Evolutionary conservation across 2,329 filamentous ascomycete genomes (phyloP), one percentile per base, ranked within the genome.

Genomic region (Monosporascus sp.): DNA sequence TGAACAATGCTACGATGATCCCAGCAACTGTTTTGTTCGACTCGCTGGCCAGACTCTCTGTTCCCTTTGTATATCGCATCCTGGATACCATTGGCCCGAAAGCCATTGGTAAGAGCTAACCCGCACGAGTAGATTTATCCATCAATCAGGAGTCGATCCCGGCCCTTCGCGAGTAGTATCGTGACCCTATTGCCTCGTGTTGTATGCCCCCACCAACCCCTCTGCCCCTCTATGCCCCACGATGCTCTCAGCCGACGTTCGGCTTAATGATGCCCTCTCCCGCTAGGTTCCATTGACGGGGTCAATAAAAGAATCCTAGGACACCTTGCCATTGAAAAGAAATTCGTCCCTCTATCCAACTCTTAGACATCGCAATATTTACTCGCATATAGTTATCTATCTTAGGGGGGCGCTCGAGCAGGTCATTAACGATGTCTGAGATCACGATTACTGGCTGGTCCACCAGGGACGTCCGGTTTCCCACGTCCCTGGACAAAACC

Each of bases 401-500:
- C 2, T 47, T 22, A 55, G 6, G 14, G 18, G 17, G 5, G 39
- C 17, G 15, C 17, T 18, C 8, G 17, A 47, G 18, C 5, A 50
- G 45, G 31, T 31, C 35, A 38, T 18, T 38, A 18, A 58, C 37
- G 24, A 79, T 79, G 76, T 61, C 72, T 48, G 81, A 85, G 62
- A 77, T 90, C 63, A 89, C 83, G 54, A 89, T 90, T 67, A 90
- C 85, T 51, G 82, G 84, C 58, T 90, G 84, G 77, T 76, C 74
- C 60, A 88, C 85, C 54, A 80, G 85, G 66, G 87, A 90, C 74
- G 85, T 90, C 68, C 83, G 87, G 62, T 90, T 90, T 69, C 87
- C 87, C 70, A 97, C 91, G n/a, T 96, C 91, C 41, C 84, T 97
- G 56, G 90, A 96, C 74, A 94, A 93, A 76, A 96, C 90, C n/a